These are phyloP conservation scores for Picocystis sp. DNA, from an alignment of 163 green algal species.

Conservation along the genomic window DNA sequence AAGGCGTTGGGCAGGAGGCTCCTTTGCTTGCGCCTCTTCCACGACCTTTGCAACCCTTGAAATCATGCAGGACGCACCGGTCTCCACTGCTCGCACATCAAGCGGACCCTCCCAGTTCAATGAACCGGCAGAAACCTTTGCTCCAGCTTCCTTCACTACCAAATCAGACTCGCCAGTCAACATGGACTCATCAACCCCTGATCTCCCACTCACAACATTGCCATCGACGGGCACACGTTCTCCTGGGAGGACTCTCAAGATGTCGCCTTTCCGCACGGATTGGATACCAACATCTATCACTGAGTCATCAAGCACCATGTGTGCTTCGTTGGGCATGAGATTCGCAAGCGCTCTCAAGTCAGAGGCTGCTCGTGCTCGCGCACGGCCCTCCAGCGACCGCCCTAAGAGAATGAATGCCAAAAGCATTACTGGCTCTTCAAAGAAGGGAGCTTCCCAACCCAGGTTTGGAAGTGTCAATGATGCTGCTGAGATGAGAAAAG, in stretches of 20 bases:
- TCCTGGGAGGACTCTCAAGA: constrained; percentile 51
- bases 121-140: constrained; percentile 55
- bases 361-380: constrained; percentile 20
- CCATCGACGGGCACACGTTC: constrained; percentile 74
- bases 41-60: constrained; percentile 45
- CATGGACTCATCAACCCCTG: constrained; percentile 62
- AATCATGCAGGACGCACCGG: constrained; percentile 45
- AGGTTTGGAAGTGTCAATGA: constrained; percentile 14
- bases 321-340: constrained; percentile 53
- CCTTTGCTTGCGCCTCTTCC: constrained; percentile 49
- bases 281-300: constrained; percentile 34
- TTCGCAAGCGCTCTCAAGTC: constrained; percentile 59
- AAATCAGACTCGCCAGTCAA: constrained; percentile 69
- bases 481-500: constrained; percentile 52
- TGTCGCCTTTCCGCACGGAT: constrained; percentile 37
- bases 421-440: constrained; percentile 92
- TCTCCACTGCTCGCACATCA: constrained; percentile 42
- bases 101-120: constrained; percentile 64
- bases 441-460: constrained; percentile 19
- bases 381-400: constrained; percentile 55
- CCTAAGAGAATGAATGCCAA: constrained; percentile 92
- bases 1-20: constrained; percentile 76
- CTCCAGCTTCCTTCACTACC: constrained; percentile 33
- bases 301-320: constrained; percentile 52
- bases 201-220: constrained; percentile 40